Percentiles rank a stretch among this genome's conserved stretches.
These are phyloP conservation scores for Leptographium radiaticola DNA, from an alignment of 2,329 filamentous ascomycete species.

Conservation along the genomic window DNA sequence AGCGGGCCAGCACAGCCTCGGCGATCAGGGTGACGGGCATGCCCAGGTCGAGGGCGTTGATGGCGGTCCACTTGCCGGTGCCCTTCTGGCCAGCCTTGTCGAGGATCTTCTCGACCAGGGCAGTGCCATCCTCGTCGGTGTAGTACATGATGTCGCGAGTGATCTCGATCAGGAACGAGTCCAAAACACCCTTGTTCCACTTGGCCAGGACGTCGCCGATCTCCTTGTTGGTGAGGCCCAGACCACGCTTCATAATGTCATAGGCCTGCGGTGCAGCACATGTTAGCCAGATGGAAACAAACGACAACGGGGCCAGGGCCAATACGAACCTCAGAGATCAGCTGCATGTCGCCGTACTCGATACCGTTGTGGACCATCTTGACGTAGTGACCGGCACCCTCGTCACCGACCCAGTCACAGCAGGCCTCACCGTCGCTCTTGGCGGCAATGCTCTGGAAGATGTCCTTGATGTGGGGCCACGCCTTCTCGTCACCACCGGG, in stretches of 20 bases:
- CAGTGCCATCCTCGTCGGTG: conserved; percentile 84
- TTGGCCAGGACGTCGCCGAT: conserved; percentile 87
- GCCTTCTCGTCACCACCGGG: conserved; percentile 97
- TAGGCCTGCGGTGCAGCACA: conserved; percentile 56
- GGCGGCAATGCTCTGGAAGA: conserved; percentile 94
- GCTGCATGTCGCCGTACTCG: conserved; percentile 99
- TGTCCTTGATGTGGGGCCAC: conserved; percentile 97
- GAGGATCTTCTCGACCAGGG: conserved; percentile 96
- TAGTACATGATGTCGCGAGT: conserved; percentile 97
- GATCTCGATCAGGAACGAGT: conserved; percentile 99
- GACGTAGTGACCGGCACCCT: conserved; percentile 99
- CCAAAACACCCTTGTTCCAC: conserved; percentile 98
- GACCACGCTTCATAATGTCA: conserved; percentile 98
- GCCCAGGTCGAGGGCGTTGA: conserved; percentile 95
- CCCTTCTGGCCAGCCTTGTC: conserved; percentile 99
- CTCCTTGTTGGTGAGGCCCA: conserved; percentile 81
- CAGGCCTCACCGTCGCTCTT: conserved; percentile 96
- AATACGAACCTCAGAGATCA: conserved; percentile 81
- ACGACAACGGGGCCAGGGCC: neutral
- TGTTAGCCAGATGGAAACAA: neutral
- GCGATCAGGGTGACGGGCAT: conserved; percentile 98
- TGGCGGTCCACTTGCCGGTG: conserved; percentile 99
- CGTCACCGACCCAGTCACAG: conserved; percentile 99
- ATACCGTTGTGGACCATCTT: conserved; percentile 99
- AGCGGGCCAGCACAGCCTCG: conserved; percentile 90